Base-by-base conservation (phyloP, 345 rosid species). In the Gossypium arboreum region DNA sequence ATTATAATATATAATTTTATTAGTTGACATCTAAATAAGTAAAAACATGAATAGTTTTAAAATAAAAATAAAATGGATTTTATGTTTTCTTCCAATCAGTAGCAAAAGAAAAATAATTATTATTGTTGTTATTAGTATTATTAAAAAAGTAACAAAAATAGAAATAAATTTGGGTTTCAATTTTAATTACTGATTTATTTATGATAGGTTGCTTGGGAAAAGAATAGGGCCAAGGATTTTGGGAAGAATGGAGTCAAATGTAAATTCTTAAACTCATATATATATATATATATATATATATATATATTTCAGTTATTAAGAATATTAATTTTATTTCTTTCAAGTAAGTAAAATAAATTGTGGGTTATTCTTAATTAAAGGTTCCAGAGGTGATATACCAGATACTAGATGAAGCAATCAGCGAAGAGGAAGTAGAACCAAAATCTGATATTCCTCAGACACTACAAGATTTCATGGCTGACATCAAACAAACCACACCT, bases 301-400 rank as follows among this genome's bases (percentile, higher is more conserved):
- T 27, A 25, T 25, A 29, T 29, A 29, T 29, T 0, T 29, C 6
- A 29, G 39, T 29, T 29, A 29, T 54, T 39, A 22, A 25, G 22
- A n/a, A 47, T 4, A 44, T 44, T 39, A 17, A 3, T 13, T 12
- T 24, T 7, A 7, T 12, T 50, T 25, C 29, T 17, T 25, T 29
- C 34, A 27, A 27, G 34, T 73, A 59, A 80, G 43, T 71, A 22
- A 12, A 76, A 18, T 60, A 9, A 10, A 0, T 77, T 10, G 29
- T 71, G 68, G 62, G 62, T 57, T 34, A 34, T 45, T n/a, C 18
- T 6, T 3, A n/a, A 74, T 45, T 71, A 51, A 85, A 91, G 95
- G 97, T 94, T 59, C 99, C 96, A 20, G 94, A 92, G 68, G 88
- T 92, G 51, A 88, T 94, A 51, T 94, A 90, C 85, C 83, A 85